These are phyloP conservation scores for Nadsonia commutata DNA, from an alignment of 1,139 yeast genomes.

Conservation along the genomic window DNA sequence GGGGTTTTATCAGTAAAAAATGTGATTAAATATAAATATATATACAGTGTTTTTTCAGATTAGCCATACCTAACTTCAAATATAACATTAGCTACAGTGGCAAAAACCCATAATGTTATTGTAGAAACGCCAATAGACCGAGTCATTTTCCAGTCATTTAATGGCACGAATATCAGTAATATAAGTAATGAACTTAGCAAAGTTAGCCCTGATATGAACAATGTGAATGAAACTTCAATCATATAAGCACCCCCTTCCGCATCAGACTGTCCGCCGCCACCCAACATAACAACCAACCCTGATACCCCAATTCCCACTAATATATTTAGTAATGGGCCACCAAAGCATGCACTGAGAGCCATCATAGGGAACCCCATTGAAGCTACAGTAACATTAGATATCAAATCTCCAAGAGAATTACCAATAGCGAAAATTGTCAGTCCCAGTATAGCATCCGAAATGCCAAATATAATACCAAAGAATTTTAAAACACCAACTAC, in stretches of 20 bases:
- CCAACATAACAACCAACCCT: conserved; percentile 37
- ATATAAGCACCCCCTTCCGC: conserved; percentile 14
- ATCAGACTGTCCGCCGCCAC: conserved; percentile 11
- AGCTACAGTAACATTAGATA: conserved; percentile 75
- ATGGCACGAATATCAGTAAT: conserved; percentile 41
- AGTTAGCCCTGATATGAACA: conserved; percentile 37
- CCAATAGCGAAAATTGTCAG: conserved; percentile 85
- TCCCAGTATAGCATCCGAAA: conserved; percentile 75
- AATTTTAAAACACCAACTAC: conserved; percentile 55
- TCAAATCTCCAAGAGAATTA: conserved; percentile 78
- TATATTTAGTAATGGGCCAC: conserved; percentile 67
- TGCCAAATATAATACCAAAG: conserved; percentile 40
- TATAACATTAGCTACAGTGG: conserved; percentile 19
- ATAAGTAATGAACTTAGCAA: conserved; percentile 39
- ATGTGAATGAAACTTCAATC: conserved; percentile 32
- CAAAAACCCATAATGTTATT: conserved; percentile 41
- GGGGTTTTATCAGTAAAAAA: conserved; percentile 31
- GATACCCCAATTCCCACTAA: conserved; percentile 53
- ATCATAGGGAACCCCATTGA: conserved; percentile 76
- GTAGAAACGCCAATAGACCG: conserved; percentile 38
- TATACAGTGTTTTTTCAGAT: not conserved
- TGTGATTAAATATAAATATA: too few species aligned
- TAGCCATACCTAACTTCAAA: conserved; percentile 5
- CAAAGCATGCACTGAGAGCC: conserved; percentile 93
- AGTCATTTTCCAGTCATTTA: conserved; percentile 53